Percentiles rank a stretch among this genome's conserved stretches.
Evolutionary conservation across 192 early-diverging fungal genomes (phyloP).

Genomic region (Linnemannia hyalina): DNA sequence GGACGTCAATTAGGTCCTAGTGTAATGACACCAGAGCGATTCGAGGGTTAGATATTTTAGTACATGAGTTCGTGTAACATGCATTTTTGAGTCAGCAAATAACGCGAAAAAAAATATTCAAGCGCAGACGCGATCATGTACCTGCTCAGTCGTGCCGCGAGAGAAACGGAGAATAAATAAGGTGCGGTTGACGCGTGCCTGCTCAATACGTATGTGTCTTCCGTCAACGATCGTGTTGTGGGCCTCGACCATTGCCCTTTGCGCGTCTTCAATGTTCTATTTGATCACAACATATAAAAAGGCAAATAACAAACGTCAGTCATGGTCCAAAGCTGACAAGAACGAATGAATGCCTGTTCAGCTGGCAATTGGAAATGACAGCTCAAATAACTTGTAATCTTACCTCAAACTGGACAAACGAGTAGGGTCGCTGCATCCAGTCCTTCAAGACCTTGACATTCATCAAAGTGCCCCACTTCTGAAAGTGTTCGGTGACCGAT

Average conservation of each 20-base stretch:
- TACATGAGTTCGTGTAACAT: not conserved
- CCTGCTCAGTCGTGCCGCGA: slow-evolving; percentile 58
- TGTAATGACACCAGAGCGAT: not conserved
- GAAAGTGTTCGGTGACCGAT: slow-evolving; percentile 71
- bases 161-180: slow-evolving; percentile 69
- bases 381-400: not conserved
- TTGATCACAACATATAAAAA: not conserved
- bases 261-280: slow-evolving; percentile 68
- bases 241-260: slow-evolving; percentile 70
- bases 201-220: slow-evolving; percentile 81
- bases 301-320: not conserved
- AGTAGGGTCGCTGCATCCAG: slow-evolving; percentile 77
- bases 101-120: not conserved
- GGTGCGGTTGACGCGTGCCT: slow-evolving; percentile 82
- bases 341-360: not conserved
- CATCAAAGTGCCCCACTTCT: slow-evolving; percentile 71
- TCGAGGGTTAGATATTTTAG: not conserved
- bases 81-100: not conserved
- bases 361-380: not conserved
- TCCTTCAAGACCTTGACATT: slow-evolving; percentile 85
- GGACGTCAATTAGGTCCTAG: slow-evolving; percentile 54
- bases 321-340: not conserved
- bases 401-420: slow-evolving; percentile 85
- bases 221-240: slow-evolving; percentile 76
- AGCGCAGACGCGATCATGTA: slow-evolving; percentile 14